A percentile compares a stretch with the other conserved stretches of the same genome.
These are phyloP conservation scores for Phlegmacium glaucopus DNA, from an alignment of 768 basidiomycete species.

Conservation along the genomic window DNA sequence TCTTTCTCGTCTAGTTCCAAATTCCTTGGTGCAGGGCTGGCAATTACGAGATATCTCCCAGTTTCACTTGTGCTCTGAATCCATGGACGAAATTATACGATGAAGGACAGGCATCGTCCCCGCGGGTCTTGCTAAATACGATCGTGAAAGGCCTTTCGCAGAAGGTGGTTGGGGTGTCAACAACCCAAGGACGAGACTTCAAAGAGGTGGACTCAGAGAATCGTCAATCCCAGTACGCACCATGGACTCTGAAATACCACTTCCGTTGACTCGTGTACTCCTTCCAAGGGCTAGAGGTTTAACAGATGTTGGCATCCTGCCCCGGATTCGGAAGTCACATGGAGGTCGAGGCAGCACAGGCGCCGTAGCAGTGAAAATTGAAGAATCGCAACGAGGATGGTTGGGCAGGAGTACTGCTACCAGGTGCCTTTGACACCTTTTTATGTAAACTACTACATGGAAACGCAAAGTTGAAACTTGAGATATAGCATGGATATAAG, in stretches of 20 bases:
- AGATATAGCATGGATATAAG: background rate
- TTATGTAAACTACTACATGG: conserved; percentile 57
- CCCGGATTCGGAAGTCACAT: conserved; percentile 46
- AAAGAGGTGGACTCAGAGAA: conserved; percentile 46
- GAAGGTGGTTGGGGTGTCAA: conserved; percentile 39
- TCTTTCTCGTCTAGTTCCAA: too few species aligned
- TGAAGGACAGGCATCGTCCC: conserved; percentile 30
- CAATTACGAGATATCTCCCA: conserved; percentile 27
- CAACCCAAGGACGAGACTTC: conserved; percentile 33
- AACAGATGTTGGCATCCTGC: conserved; percentile 23
- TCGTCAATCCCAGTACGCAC: conserved; percentile 26
- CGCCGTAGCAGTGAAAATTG: conserved; percentile 54
- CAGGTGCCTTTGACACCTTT: conserved; percentile 55
- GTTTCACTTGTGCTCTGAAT: conserved; percentile 18
- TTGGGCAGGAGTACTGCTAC: conserved; percentile 52
- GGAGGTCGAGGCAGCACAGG: conserved; percentile 43
- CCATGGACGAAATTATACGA: conserved; percentile 31
- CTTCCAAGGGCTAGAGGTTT: conserved; percentile 43
- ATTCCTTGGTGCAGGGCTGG: conserved; percentile 35
- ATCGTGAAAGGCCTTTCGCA: conserved; percentile 28
- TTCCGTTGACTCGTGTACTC: conserved; percentile 45
- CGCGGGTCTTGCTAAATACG: conserved; percentile 29
- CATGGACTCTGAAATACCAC: conserved; percentile 19
- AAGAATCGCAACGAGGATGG: conserved; percentile 52
- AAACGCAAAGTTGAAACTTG: conserved; percentile 3